Conservation (phyloP, 2,329 filamentous ascomycete genomes). For the Zarea fungicola region DNA sequence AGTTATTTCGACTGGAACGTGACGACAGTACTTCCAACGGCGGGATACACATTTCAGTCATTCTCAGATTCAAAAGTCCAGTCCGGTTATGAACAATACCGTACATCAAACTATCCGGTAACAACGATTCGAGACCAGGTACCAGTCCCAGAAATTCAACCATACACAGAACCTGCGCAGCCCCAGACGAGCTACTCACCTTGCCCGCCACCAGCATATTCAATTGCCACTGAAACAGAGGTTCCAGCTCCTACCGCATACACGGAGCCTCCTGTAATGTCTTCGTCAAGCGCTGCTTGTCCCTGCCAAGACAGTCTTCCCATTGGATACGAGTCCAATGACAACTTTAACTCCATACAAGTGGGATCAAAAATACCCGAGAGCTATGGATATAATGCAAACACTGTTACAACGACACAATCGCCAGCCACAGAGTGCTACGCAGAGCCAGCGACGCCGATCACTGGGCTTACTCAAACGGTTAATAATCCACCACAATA, state of each 20-base stretch:
- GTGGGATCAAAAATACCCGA: neutral
- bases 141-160: neutral
- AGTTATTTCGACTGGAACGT: neutral
- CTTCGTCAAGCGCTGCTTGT: neutral
- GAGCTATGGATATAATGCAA: neutral
- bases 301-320: too few species aligned
- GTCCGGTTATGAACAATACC: neutral
- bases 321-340: too few species aligned
- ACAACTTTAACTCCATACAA: neutral
- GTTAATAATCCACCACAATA: neutral
- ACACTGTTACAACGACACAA: neutral
- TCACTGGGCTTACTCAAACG: neutral
- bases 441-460: neutral
- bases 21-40: neutral
- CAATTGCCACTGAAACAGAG: neutral
- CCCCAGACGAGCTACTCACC: neutral
- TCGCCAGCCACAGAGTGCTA: neutral
- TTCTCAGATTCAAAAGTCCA: neutral
- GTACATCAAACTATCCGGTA: too few species aligned
- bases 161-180: neutral
- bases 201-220: constrained; percentile 1
- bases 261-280: neutral
- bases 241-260: neutral
- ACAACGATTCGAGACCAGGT: neutral
- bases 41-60: constrained; percentile 1